These are phyloP conservation scores for Wakefieldia striispora DNA, from an alignment of 768 basidiomycete species.

Conservation along the genomic window DNA sequence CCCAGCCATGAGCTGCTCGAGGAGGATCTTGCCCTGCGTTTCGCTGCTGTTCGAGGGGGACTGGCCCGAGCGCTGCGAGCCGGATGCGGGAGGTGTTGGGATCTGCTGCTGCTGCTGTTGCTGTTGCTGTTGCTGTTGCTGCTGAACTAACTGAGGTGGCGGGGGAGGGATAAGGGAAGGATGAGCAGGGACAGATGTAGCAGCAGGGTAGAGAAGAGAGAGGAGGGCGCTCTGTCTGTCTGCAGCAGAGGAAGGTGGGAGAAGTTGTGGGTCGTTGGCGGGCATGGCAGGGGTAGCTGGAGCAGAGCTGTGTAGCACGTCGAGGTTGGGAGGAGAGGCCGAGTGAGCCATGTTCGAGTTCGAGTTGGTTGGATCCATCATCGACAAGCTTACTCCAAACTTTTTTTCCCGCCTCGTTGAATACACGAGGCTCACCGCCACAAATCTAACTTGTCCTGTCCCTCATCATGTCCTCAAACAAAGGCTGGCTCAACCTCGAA, in stretches of 20 bases:
- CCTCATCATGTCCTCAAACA: conserved; percentile 46
- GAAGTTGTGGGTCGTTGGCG: conserved; percentile 37
- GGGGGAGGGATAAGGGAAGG: conserved; percentile 7
- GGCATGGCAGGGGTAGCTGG: conserved; percentile 43
- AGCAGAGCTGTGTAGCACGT: conserved; percentile 52
- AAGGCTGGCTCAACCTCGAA: conserved; percentile 89
- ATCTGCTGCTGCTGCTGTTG: conserved; percentile 67
- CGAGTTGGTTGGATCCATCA: too few relatives aligned
- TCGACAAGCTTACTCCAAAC: background rate
- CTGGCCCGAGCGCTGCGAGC: conserved; percentile 52
- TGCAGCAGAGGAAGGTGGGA: conserved; percentile 37
- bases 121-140: too few relatives aligned
- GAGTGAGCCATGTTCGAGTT: conserved; percentile 9
- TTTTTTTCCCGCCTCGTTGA: conserved; percentile 23
- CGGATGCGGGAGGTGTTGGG: conserved; percentile 65
- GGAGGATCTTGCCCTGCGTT: conserved; percentile 66
- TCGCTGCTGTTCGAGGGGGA: conserved; percentile 57
- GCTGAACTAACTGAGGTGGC: conserved; percentile 24
- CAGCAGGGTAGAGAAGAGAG: conserved; percentile 58
- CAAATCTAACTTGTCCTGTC: background rate
- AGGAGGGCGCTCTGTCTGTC: conserved; percentile 78
- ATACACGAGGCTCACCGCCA: conserved; percentile 26
- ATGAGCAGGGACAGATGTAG: conserved; percentile 35
- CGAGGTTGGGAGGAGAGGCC: conserved; percentile 60
- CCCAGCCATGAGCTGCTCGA: conserved; percentile 84